Evolutionary conservation across 305 asterid genomes (phyloP).

Genomic region (Fraxinus dipetala): DNA sequence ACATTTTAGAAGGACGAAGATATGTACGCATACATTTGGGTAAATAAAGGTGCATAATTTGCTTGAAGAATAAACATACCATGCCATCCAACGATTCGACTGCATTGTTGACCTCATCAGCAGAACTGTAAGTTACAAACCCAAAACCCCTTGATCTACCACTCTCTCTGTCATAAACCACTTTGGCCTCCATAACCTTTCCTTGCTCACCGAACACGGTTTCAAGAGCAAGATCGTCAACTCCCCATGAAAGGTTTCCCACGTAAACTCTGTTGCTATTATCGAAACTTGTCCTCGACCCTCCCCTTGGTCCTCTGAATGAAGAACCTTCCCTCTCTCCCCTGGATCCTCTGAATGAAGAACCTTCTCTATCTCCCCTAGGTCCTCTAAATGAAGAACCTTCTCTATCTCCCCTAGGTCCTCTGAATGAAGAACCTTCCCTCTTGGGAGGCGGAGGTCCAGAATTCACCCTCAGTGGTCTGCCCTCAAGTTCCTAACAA

Average conservation of each 20-base stretch:
- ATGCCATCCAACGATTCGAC: slow-evolving; percentile 55
- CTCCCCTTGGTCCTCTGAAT: slow-evolving; percentile 33
- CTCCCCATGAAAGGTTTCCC: slow-evolving; percentile 93
- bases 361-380: neutral
- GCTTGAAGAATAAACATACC: slow-evolving; percentile 39
- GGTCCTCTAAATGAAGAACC: neutral
- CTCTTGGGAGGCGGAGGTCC: slow-evolving; percentile 57
- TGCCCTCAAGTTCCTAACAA: slow-evolving; percentile 70
- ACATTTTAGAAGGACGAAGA: neutral
- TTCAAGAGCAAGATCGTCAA: slow-evolving; percentile 63
- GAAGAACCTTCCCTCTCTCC: slow-evolving; percentile 2
- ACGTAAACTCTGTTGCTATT: slow-evolving; percentile 58
- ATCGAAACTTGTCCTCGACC: slow-evolving; percentile 38
- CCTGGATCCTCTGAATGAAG: neutral
- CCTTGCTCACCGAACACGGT: slow-evolving; percentile 77
- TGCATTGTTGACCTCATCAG: slow-evolving; percentile 72
- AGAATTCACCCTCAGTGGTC: slow-evolving; percentile 68
- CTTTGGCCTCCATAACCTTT: slow-evolving; percentile 72
- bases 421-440: slow-evolving; percentile 25
- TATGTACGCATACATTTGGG: neutral
- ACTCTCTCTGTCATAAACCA: slow-evolving; percentile 77
- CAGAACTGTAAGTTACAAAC: slow-evolving; percentile 64
- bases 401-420: neutral
- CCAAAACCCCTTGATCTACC: slow-evolving; percentile 97
- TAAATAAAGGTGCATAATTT: neutral